phyloP scores from a whole-genome alignment of 2,329 filamentous ascomycete genomes.

The Colletotrichum sp. region DNA sequence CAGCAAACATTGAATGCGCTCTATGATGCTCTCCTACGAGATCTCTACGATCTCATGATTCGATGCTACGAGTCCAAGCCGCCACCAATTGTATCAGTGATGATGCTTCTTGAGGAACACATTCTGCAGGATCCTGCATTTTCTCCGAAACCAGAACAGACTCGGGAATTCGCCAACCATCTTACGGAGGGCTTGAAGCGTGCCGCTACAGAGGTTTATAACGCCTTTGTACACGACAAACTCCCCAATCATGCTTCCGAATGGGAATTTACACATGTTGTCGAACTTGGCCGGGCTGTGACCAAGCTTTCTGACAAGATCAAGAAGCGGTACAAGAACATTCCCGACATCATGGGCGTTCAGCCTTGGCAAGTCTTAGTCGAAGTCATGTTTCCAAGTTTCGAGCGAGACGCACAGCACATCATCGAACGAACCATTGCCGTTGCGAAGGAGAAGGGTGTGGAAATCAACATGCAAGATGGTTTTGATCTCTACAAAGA shows the following conservation, averaged over 20 bases:
- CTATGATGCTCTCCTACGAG: conserved; percentile 82
- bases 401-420: conserved; percentile 87
- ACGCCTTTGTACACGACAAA: conserved; percentile 77
- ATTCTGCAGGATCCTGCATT: conserved; percentile 82
- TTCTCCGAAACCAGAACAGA: conserved; percentile 70
- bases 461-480: conserved; percentile 86
- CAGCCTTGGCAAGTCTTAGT: conserved; percentile 73
- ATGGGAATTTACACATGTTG: conserved; percentile 92
- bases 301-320: conserved; percentile 87
- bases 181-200: conserved; percentile 75
- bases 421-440: conserved; percentile 83
- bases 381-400: conserved; percentile 84
- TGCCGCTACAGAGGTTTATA: conserved; percentile 81
- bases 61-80: conserved; percentile 90
- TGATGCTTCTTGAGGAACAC: conserved; percentile 83
- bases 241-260: conserved; percentile 81
- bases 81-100: conserved; percentile 77
- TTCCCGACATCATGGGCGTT: conserved; percentile 83
- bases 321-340: conserved; percentile 89
- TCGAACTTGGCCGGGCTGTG: conserved; percentile 85
- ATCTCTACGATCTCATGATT: conserved; percentile 87
- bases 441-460: conserved; percentile 69
- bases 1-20: conserved; percentile 76
- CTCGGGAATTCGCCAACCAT: conserved; percentile 73
- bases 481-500: conserved; percentile 94